Percentiles rank a stretch among this genome's conserved stretches.
Evolutionary conservation across 1,284 basidiomycete genomes (phyloP).

Genomic region (Trichosporon asahii): DNA sequence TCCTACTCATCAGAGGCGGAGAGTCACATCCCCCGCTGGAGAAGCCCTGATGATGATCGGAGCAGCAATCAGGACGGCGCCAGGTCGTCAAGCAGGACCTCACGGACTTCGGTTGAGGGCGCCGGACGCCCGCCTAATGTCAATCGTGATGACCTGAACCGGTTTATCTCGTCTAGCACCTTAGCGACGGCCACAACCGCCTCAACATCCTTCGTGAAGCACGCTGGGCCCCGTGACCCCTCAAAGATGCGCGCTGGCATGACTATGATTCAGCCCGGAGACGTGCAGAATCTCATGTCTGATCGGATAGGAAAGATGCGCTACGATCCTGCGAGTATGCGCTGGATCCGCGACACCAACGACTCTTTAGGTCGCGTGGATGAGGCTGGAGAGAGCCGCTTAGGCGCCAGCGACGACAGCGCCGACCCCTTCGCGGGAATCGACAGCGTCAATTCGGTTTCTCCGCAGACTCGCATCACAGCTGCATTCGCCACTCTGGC

Average conservation of each 20-base stretch:
- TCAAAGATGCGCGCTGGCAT: conserved; percentile 30
- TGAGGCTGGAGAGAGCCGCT: conserved; percentile 38
- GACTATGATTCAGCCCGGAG: conserved; percentile 66
- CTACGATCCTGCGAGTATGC: conserved; percentile 72
- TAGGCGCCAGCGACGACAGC: conserved; percentile 58
- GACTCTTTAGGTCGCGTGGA: conserved; percentile 41
- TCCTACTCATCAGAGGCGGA: conserved; percentile 10
- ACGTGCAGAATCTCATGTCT: conserved; percentile 62
- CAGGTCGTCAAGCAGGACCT: neutral
- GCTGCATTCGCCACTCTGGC: neutral
- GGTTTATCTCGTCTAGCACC: conserved; percentile 67
- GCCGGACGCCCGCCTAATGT: conserved; percentile 22
- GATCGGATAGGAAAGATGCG: conserved; percentile 80
- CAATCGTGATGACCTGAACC: conserved; percentile 65
- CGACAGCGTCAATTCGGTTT: conserved; percentile 60
- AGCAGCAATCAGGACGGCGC: neutral
- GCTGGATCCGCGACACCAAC: conserved; percentile 68
- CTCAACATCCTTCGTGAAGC: conserved; percentile 78
- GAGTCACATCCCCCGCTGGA: conserved; percentile 9
- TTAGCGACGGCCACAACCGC: conserved; percentile 66
- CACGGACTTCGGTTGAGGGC: conserved; percentile 14
- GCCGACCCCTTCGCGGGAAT: conserved; percentile 83
- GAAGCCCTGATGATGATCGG: neutral
- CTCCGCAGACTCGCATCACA: neutral
- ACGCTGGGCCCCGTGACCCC: conserved; percentile 61